A percentile compares a stretch with the other conserved stretches of the same genome.
Evolutionary conservation across 1,284 basidiomycete species (phyloP).

Genomic region (Wallemia mellicola): DNA sequence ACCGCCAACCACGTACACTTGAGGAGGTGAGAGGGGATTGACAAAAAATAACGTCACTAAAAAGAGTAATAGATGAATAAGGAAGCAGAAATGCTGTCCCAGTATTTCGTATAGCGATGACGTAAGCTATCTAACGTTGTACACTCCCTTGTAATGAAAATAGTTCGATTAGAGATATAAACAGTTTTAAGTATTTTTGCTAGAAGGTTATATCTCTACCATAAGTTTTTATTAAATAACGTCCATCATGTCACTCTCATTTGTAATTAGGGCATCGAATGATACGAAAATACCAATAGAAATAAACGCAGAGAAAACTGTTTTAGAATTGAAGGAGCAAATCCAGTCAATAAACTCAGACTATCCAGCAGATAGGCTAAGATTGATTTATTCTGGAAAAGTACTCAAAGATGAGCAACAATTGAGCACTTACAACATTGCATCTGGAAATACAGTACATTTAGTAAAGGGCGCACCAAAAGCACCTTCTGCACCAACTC

Average conservation of each 20-base stretch:
- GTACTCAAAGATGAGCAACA: constrained; percentile 50
- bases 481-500: constrained; percentile 14
- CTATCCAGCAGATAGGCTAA: constrained; percentile 20
- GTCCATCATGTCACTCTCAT: background rate
- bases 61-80: background rate
- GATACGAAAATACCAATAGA: constrained; percentile 65
- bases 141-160: too few species aligned
- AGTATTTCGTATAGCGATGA: too few species aligned
- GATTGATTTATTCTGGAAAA: constrained; percentile 16
- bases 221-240: too few species aligned
- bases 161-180: too few species aligned
- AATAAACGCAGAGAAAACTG: constrained; percentile 35
- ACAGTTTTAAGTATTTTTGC: too few species aligned
- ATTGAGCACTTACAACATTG: constrained; percentile 60
- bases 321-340: constrained; percentile 52
- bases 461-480: constrained; percentile 67
- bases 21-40: background rate
- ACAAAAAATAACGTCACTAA: background rate
- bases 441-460: constrained; percentile 39
- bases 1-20: background rate
- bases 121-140: too few species aligned
- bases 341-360: constrained; percentile 57
- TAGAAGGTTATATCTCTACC: too few species aligned
- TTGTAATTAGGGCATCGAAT: constrained; percentile 1
- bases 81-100: background rate